Percentiles rank a stretch among this genome's conserved stretches.
phyloP scores from a whole-genome alignment of 495 filamentous ascomycete species.

The Penicillium silybi region DNA sequence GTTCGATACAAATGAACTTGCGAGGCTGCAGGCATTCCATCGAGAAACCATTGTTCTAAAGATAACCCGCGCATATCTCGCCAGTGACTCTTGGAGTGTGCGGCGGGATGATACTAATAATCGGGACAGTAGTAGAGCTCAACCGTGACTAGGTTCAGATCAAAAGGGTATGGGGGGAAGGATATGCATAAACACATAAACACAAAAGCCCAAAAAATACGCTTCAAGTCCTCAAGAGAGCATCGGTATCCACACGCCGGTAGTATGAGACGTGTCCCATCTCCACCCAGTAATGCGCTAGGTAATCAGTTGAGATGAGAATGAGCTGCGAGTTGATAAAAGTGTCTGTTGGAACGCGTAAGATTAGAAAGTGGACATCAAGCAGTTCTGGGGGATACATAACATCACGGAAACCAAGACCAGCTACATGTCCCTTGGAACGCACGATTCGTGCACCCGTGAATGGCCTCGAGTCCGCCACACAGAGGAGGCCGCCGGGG shows the following conservation, averaged over 20 bases:
- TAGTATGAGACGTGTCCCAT: slow-evolving; percentile 81
- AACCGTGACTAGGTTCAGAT: not conserved
- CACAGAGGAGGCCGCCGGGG: slow-evolving; percentile 51
- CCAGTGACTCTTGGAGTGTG: not conserved
- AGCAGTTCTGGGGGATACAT: slow-evolving; percentile 17
- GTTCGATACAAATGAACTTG: not conserved
- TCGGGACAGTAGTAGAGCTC: not conserved
- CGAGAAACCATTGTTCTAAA: not conserved
- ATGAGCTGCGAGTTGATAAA: slow-evolving; percentile 74
- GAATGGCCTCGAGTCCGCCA: slow-evolving; percentile 66
- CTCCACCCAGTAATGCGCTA: slow-evolving; percentile 79
- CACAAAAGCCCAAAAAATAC: not conserved
- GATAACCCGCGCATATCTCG: not conserved
- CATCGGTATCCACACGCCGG: slow-evolving; percentile 72
- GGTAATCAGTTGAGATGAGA: slow-evolving; percentile 66
- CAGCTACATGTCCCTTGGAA: slow-evolving; percentile 73
- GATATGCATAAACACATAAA: not conserved
- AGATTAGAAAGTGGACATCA: not conserved
- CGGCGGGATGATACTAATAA: not conserved
- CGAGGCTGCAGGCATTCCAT: not conserved
- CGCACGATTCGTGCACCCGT: slow-evolving; percentile 69
- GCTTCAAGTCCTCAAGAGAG: slow-evolving; percentile 60
- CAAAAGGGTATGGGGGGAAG: slow-evolving; percentile 9
- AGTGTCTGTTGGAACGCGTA: slow-evolving; percentile 46
- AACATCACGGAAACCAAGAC: slow-evolving; percentile 65